These are phyloP conservation scores for Noccaea caerulescens DNA, from an alignment of 345 rosid species.

Conservation along the genomic window DNA sequence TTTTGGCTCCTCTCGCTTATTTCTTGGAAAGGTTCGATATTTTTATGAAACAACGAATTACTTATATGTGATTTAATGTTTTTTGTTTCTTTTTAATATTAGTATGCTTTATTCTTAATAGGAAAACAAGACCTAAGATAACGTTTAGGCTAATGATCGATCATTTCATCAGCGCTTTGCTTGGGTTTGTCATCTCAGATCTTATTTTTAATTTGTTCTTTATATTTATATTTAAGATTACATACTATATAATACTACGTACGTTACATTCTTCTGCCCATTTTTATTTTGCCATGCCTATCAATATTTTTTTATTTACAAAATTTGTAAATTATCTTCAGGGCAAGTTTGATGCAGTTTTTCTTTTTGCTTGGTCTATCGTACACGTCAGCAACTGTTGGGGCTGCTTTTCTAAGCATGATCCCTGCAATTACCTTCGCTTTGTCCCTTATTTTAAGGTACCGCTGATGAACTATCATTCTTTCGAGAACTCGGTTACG, in stretches of 20 bases:
- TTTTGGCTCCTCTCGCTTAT: conserved; percentile 70
- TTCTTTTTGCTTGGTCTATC: conserved; percentile 58
- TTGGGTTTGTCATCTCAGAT: conserved; percentile 46
- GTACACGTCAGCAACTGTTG: conserved; percentile 62
- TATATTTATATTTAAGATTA: neutral
- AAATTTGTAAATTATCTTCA: neutral
- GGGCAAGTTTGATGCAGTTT: conserved; percentile 58
- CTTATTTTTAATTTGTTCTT: neutral
- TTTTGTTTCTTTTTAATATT: neutral
- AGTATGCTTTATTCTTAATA: conserved; percentile 22
- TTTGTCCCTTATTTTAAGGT: conserved; percentile 59
- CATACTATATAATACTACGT: neutral
- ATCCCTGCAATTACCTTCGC: conserved; percentile 62
- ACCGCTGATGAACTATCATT: conserved; percentile 11
- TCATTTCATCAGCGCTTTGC: conserved; percentile 54
- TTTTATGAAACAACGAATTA: neutral
- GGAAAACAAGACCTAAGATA: conserved; percentile 50
- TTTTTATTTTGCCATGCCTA: neutral
- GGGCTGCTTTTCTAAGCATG: conserved; percentile 58
- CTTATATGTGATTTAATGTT: neutral
- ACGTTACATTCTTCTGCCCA: neutral
- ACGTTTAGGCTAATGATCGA: conserved; percentile 45
- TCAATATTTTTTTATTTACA: neutral
- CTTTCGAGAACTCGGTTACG: neutral
- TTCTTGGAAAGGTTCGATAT: conserved; percentile 63